Evolutionary conservation across 352 stramenopile species (phyloP).

Genomic region (Thalassiosira pacifica): DNA sequence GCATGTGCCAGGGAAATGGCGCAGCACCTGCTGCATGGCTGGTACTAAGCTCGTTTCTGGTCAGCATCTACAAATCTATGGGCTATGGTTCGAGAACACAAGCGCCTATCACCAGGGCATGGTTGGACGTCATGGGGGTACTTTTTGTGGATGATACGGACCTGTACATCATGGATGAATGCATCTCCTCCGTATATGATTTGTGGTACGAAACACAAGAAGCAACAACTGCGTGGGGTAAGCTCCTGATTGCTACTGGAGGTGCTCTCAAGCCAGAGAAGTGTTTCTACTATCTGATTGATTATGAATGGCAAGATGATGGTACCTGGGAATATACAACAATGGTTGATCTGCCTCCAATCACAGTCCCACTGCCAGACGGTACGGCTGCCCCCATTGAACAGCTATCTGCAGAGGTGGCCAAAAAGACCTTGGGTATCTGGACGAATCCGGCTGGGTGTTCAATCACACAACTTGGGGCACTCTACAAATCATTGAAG

Average conservation of each 20-base stretch:
- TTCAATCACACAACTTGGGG: slow-evolving; percentile 7
- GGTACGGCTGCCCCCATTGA: neutral
- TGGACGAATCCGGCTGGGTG: slow-evolving; percentile 16
- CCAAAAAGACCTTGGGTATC: slow-evolving; percentile 31
- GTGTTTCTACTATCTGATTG: slow-evolving; percentile 13
- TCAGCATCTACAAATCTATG: neutral
- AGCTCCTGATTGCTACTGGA: neutral
- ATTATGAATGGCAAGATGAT: slow-evolving; percentile 11
- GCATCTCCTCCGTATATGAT: neutral
- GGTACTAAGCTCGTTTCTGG: neutral
- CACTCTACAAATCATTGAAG: neutral
- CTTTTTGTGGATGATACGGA: slow-evolving; percentile 34
- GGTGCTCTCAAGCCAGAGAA: neutral
- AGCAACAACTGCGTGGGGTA: neutral
- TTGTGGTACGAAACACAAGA: neutral
- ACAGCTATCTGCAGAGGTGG: neutral
- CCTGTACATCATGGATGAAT: neutral
- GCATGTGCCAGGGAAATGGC: slow-evolving; percentile 30
- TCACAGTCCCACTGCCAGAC: slow-evolving; percentile 8
- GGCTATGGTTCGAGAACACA: slow-evolving; percentile 8
- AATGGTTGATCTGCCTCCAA: neutral
- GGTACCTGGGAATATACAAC: slow-evolving; percentile 10
- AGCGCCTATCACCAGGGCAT: neutral
- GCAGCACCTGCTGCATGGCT: slow-evolving; percentile 24
- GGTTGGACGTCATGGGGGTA: neutral